Percentiles rank a stretch among this genome's conserved stretches.
Conservation (phyloP, 257 asterid species). For the Solanum bukasovii region DNA sequence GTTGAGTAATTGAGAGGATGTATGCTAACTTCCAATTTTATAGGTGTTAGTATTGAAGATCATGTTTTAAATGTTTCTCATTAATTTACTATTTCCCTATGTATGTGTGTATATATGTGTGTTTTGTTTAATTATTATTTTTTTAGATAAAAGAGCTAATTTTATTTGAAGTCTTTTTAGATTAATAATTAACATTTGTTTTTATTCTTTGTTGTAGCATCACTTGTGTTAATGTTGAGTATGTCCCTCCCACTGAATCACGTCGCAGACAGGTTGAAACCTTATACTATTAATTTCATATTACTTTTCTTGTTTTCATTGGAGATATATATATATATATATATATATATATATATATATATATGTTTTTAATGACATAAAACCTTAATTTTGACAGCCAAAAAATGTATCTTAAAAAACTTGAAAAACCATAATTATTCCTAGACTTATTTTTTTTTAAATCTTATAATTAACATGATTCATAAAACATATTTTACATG, state of each 20-base stretch:
- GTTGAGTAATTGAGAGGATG: neutral
- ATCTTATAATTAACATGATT: too few relatives aligned
- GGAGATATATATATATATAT: neutral
- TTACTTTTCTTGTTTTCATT: neutral
- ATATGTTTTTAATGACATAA: neutral
- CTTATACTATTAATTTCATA: neutral
- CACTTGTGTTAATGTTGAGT: neutral
- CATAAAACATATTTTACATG: too few relatives aligned
- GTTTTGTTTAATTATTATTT: neutral
- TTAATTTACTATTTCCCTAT: neutral
- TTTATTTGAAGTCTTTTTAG: neutral
- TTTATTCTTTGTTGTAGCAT: neutral
- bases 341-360: neutral
- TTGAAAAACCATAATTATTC: too few relatives aligned
- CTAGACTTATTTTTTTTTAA: too few relatives aligned
- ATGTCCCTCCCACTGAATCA: neutral
- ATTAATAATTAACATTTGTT: neutral
- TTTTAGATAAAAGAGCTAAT: neutral
- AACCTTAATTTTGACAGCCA: too few relatives aligned
- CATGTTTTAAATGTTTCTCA: neutral
- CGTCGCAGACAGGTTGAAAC: neutral
- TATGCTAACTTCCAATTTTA: neutral
- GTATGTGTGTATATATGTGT: neutral
- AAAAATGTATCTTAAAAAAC: too few relatives aligned
- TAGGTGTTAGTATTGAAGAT: neutral